phyloP scores from a whole-genome alignment of 2,329 filamentous ascomycete genomes.

The Penicillium psychrosexuale region DNA sequence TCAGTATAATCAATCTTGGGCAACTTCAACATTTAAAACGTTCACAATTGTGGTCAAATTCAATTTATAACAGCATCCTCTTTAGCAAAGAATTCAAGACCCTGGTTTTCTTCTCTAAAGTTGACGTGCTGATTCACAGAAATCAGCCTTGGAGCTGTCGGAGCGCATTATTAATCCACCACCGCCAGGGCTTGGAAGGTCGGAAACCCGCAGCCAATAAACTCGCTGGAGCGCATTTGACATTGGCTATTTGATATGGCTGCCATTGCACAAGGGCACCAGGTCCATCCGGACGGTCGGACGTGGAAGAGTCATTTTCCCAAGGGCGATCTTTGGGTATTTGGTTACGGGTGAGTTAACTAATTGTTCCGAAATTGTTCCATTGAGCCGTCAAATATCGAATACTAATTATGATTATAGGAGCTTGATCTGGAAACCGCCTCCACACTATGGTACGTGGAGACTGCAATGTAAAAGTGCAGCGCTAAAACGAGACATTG shows the following conservation, averaged over 20 bases:
- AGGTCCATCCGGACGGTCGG: constrained; percentile 29
- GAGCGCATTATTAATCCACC: not conserved
- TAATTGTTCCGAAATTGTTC: not conserved
- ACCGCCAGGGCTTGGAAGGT: not conserved
- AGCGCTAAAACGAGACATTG: not conserved
- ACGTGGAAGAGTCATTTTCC: constrained; percentile 47
- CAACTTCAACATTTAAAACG: not conserved
- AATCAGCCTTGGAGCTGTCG: not conserved
- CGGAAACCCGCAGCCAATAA: not conserved
- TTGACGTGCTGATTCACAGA: not conserved
- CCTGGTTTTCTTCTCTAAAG: not conserved
- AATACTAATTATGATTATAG: constrained; percentile 45
- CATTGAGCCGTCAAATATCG: not conserved
- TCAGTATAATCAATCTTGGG: not conserved
- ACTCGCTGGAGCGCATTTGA: not conserved
- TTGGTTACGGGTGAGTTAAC: constrained; percentile 82
- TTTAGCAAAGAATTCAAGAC: not conserved
- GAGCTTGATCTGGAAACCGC: constrained; percentile 97
- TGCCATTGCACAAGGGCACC: constrained; percentile 16
- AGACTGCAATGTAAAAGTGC: not conserved
- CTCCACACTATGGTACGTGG: constrained; percentile 80
- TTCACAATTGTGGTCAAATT: not conserved
- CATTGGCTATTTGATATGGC: constrained; percentile 9
- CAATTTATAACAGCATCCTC: not conserved
- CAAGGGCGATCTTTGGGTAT: constrained; percentile 81